Base-by-base conservation (phyloP, 2,329 filamentous ascomycete genomes). In the Fusarium sp. region DNA sequence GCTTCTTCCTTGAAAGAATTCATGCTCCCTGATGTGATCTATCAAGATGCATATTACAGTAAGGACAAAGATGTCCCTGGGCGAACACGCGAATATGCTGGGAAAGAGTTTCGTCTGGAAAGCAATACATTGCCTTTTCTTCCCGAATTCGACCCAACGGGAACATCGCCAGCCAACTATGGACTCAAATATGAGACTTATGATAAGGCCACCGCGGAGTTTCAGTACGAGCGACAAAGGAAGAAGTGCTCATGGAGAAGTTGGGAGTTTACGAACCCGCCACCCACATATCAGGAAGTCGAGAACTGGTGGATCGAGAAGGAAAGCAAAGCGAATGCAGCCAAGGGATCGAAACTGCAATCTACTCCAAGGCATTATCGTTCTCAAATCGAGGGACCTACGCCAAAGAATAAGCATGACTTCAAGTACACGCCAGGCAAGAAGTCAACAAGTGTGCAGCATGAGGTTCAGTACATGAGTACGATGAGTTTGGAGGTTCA, bases 401-500 rank as follows among this genome's bases (percentile, higher is more conserved):
- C 95, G 1, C 94, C 95, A 53, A 92, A 87, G 76, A 92, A 93
- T 73, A 91, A 88, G 64, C 86, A 95, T 76, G 93, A 92, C 0
- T 95, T 94, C 83, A 96, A 94, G 76, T 97, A 92, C 77, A 93
- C 92, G 0, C 93, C 94, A 71, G 92, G 90, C 75, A 85, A 87
- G 65, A 88, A 89, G 70, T 90, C 90, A 3, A 92, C 91, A 1
- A 93, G 90, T 70, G 89, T 97, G 20, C 88, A 93, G 74, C 92
- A 95, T 70, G 93, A 97, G 77, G 90, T 89, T 5, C 92, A 96
- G 72, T 97, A 97, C 77, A 98, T 99, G 96, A 97, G 93, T 71
- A 93, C 92, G 20, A 94, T 99, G 93, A 97, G 94, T 70, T 80
- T 99, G 9, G 96, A 99, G 77, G 82, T 98, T 7, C 95, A 99